Evolutionary conservation across 2,329 filamentous ascomycete genomes (phyloP), one percentile per base, ranked within the genome.

Genomic region (Claviceps fusiformis): DNA sequence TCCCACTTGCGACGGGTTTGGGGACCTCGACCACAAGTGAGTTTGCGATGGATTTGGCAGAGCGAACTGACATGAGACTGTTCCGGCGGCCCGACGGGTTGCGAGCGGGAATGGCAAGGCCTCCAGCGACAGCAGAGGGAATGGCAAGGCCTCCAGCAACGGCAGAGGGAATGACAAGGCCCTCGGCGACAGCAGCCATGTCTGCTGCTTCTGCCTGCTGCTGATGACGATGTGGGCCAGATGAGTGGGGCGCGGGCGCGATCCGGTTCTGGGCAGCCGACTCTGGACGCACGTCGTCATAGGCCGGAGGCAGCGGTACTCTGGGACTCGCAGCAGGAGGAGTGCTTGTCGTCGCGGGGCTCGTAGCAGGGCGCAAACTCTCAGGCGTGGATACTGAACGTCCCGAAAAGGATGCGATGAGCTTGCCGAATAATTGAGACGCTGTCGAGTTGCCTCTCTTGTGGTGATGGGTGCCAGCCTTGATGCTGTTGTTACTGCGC

Each of bases 1-100:
- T 89, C 50, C 85, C 87, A 17, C 84, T 82, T 13, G 86, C 87
- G n/a, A 92, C 75, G 1, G 89, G 87, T 69, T 90, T 89, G n/a
- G 75, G 73, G 1, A 81, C 62, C 60, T 81, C 79, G 37, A 75
- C 72, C n/a, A 80, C 74, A 13, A 70, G 65, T 3, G 77, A 76
- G 57, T 70, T 77, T 59, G 79, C 68, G 39, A 73, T 70, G 55
- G 68, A 73, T 64, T 82, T 82, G 52, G 72, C 69, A 4, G 73
- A 74, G 41, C 76, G 75, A 19, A 72, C 71, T 17, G 76, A 77
- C 61, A 78, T 73, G 56, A 80, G 64, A 62, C 75, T 78, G 63
- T 73, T 76, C 55, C 77, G 70, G 57, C 73, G 71, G 41, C 67
- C 57, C 44, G 61, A 57, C 41, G 65, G 49, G 53, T 64, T 64